phyloP scores from a whole-genome alignment of 345 rosid species.

The Citrus hindsii region DNA sequence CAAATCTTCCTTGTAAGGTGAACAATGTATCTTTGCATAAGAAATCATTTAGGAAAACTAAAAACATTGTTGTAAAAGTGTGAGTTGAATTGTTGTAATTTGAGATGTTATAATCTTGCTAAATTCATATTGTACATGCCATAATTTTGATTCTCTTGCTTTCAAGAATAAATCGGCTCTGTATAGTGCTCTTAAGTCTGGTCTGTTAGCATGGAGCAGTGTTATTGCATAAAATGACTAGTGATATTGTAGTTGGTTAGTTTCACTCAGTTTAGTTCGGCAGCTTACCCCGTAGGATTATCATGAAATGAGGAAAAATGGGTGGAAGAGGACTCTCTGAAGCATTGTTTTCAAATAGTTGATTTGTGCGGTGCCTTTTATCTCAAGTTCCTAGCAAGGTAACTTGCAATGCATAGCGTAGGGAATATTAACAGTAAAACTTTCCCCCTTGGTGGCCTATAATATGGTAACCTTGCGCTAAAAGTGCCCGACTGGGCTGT shows the following conservation, averaged over 20 bases:
- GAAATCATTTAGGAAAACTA: constrained; percentile 25
- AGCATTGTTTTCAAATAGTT: neutral
- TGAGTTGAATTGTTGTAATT: constrained; percentile 24
- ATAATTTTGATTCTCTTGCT: constrained; percentile 5
- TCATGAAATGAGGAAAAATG: neutral
- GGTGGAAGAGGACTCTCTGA: neutral
- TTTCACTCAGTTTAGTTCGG: neutral
- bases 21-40: constrained; percentile 5
- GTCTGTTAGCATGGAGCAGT: neutral
- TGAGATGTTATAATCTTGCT: constrained; percentile 10
- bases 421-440: neutral
- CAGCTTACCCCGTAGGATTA: too few relatives aligned
- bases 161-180: neutral
- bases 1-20: constrained; percentile 21
- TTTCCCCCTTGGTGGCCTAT: too few relatives aligned
- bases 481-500: too few relatives aligned
- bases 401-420: neutral
- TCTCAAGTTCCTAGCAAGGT: neutral
- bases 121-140: constrained; percentile 7
- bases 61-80: constrained; percentile 12
- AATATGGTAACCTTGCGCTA: too few relatives aligned
- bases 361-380: too few relatives aligned
- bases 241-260: too few relatives aligned
- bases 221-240: too few relatives aligned
- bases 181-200: neutral